These are phyloP conservation scores for Gorgonomyces haynaldii DNA, from an alignment of 192 early-diverging fungal genomes.

Conservation along the genomic window DNA sequence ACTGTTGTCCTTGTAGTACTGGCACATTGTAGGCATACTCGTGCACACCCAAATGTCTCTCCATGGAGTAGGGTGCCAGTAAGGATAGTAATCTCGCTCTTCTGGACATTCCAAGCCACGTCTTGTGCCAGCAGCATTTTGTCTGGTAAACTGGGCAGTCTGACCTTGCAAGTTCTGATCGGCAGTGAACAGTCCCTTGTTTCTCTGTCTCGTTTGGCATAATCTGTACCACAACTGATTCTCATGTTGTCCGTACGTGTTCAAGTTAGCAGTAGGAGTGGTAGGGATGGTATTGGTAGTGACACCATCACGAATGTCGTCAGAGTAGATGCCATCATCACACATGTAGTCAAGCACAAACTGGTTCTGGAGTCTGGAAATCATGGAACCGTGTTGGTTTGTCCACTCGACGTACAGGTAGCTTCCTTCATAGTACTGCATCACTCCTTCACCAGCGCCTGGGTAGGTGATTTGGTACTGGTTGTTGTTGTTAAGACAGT, in stretches of 20 bases:
- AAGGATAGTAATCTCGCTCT: conserved; percentile 27
- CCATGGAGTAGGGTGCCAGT: conserved; percentile 31
- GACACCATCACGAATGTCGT: conserved; percentile 14
- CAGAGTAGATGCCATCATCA: conserved; percentile 8
- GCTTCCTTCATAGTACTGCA: conserved; percentile 23
- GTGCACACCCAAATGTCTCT: conserved; percentile 24
- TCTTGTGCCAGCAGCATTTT: conserved; percentile 17
- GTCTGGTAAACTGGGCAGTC: conserved; percentile 23
- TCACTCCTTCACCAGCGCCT: conserved; percentile 16
- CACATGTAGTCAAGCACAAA: conserved; percentile 24
- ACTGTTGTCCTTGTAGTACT: conserved; percentile 11
- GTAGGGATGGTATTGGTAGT: conserved; percentile 17
- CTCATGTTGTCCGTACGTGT: conserved; percentile 24
- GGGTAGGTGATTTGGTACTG: conserved; percentile 9
- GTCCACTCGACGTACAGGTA: conserved; percentile 20
- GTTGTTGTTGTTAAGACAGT: conserved; percentile 15
- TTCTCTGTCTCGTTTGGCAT: conserved; percentile 17
- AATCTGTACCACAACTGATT: conserved; percentile 10
- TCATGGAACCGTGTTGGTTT: conserved; percentile 20
- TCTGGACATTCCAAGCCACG: conserved; percentile 31
- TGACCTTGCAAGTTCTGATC: conserved; percentile 24
- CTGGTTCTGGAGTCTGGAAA: conserved; percentile 14
- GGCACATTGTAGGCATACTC: conserved; percentile 10
- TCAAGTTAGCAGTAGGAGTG: conserved; percentile 1
- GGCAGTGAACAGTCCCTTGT: conserved; percentile 20